Percentiles rank a stretch among this genome's conserved stretches.
Conservation (phyloP, 2,329 filamentous ascomycete genomes). For the Cercospora sp. region DNA sequence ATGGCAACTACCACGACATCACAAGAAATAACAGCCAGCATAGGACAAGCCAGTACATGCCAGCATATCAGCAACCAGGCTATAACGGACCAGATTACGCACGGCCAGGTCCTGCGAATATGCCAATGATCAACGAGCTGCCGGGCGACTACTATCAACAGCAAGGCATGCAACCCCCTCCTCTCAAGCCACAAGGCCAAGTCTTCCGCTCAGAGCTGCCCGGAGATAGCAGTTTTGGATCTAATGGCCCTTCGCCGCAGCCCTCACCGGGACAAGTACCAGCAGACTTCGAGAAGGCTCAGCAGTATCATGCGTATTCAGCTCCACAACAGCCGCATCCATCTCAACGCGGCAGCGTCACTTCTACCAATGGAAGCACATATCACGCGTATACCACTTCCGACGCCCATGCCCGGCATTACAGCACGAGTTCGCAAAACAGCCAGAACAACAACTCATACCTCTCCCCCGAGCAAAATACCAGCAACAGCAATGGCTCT, state of each 20-base stretch:
- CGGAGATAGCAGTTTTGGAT: constrained; percentile 28
- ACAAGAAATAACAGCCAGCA: constrained; percentile 22
- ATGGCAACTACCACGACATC: constrained; percentile 36
- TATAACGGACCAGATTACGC: constrained; percentile 31
- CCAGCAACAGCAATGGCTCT: not conserved
- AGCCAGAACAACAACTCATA: constrained; percentile 4
- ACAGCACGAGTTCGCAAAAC: constrained; percentile 1
- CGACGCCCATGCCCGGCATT: constrained; percentile 11
- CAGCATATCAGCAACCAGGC: constrained; percentile 33
- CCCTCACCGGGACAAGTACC: constrained; percentile 21
- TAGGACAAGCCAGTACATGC: constrained; percentile 25
- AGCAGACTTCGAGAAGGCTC: constrained; percentile 16
- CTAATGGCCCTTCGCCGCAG: constrained; percentile 20
- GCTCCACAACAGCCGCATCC: constrained; percentile 19
- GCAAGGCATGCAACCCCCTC: constrained; percentile 29
- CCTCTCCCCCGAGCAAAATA: not conserved
- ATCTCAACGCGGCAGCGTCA: constrained; percentile 15
- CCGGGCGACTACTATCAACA: constrained; percentile 42
- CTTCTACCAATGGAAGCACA: constrained; percentile 14
- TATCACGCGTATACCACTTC: constrained; percentile 3
- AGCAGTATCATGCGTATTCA: constrained; percentile 25
- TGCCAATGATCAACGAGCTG: constrained; percentile 42
- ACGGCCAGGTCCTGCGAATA: constrained; percentile 29
- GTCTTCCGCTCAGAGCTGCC: constrained; percentile 35
- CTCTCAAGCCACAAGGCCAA: constrained; percentile 25